Percentiles rank a stretch among this genome's conserved stretches.
Conservation (phyloP, 495 filamentous ascomycete species). For the Trichocladium antarcticum region DNA sequence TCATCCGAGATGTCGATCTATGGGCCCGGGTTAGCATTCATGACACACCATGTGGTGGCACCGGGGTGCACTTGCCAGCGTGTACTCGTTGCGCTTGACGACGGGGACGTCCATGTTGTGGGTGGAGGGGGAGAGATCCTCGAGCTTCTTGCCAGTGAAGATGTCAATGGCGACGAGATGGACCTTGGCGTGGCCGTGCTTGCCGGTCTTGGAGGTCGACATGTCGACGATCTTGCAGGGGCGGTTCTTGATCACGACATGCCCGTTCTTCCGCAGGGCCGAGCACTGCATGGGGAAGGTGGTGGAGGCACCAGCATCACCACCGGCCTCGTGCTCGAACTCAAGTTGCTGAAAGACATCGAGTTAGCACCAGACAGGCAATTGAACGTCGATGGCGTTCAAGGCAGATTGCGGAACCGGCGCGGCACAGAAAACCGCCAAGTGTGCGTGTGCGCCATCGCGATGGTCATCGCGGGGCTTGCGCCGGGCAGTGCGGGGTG, state of each 20-base stretch:
- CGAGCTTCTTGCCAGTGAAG: constrained; percentile 98
- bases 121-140: constrained; percentile 98
- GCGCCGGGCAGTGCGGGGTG: constrained; percentile 24
- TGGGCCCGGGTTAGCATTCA: background rate
- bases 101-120: constrained; percentile 99
- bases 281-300: constrained; percentile 99
- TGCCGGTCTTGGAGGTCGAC: constrained; percentile 99
- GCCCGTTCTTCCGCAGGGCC: constrained; percentile 96
- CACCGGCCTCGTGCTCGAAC: constrained; percentile 55
- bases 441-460: background rate
- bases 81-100: constrained; percentile 80
- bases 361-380: constrained; percentile 1
- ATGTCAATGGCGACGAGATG: constrained; percentile 95
- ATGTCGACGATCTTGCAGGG: constrained; percentile 99
- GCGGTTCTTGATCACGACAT: constrained; percentile 93
- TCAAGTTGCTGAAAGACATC: constrained; percentile 56
- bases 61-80: constrained; percentile 57
- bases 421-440: too few species aligned
- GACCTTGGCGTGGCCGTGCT: constrained; percentile 99
- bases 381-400: background rate
- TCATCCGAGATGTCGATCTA: constrained; percentile 85
- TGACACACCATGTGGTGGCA: background rate
- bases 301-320: constrained; percentile 84
- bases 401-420: background rate
- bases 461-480: constrained; percentile 14